These are phyloP conservation scores for Nitzschia palea DNA, from an alignment of 108 stramenopile species.

Conservation along the genomic window DNA sequence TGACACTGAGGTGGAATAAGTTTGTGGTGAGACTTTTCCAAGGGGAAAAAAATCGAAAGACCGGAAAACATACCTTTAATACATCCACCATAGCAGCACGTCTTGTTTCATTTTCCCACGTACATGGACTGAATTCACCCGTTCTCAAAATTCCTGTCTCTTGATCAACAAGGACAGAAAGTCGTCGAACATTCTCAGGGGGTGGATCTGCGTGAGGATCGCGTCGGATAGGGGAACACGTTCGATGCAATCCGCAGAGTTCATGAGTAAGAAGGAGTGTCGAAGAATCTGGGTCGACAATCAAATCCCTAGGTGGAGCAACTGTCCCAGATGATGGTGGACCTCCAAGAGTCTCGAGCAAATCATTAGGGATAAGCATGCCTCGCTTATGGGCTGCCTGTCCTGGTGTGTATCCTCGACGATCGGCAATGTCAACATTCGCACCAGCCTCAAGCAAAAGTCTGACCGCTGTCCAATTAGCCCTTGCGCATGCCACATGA, in stretches of 20 bases:
- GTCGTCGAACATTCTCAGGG: conserved; percentile 85
- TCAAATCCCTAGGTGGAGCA: conserved; percentile 70
- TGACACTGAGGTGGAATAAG: conserved; percentile 41
- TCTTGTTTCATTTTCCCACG: conserved; percentile 74
- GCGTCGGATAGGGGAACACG: conserved; percentile 83
- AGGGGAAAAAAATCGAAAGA: not conserved
- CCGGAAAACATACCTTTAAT: conserved; percentile 51
- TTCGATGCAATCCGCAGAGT: conserved; percentile 75
- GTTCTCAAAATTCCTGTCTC: conserved; percentile 80
- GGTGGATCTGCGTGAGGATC: conserved; percentile 71
- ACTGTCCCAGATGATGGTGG: conserved; percentile 41
- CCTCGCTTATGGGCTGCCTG: conserved; percentile 78
- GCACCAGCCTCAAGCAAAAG: conserved; percentile 71
- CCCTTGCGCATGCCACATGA: conserved; percentile 74
- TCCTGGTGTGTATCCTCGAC: conserved; percentile 78
- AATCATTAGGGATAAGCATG: conserved; percentile 81
- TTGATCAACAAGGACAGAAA: conserved; percentile 76
- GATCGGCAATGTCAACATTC: conserved; percentile 55
- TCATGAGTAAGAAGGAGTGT: conserved; percentile 82
- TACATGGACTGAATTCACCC: conserved; percentile 63
- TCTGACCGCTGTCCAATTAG: conserved; percentile 82
- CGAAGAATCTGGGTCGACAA: conserved; percentile 77
- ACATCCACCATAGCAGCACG: conserved; percentile 83
- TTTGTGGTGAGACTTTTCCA: not conserved
- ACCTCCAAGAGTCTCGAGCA: conserved; percentile 55